These are phyloP conservation scores for Pythium vanterpoolii DNA, from an alignment of 352 stramenopile species.

Conservation along the genomic window DNA sequence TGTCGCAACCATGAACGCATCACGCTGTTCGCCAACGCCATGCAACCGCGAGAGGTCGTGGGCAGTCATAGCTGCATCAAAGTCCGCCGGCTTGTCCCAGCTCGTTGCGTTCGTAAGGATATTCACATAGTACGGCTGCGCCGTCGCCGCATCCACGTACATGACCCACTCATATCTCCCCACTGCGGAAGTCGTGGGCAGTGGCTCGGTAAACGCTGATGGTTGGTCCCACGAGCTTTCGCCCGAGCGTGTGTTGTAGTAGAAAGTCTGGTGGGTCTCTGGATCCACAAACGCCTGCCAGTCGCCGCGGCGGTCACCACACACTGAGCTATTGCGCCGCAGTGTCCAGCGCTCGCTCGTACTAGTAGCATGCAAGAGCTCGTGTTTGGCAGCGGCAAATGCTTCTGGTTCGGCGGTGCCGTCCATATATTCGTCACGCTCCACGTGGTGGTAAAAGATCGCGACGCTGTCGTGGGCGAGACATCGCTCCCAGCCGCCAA, in stretches of 20 bases:
- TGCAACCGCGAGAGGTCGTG: not conserved
- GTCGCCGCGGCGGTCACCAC: slow-evolving; percentile 23
- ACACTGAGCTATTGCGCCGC: slow-evolving; percentile 25
- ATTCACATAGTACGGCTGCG: slow-evolving; percentile 55
- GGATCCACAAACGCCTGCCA: slow-evolving; percentile 68
- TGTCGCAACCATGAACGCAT: not conserved
- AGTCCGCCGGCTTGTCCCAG: slow-evolving; percentile 42
- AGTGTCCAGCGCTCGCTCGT: slow-evolving; percentile 15
- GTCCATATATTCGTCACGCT: slow-evolving; percentile 5
- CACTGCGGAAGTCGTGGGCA: not conserved
- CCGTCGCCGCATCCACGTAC: slow-evolving; percentile 44
- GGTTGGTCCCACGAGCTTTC: slow-evolving; percentile 61
- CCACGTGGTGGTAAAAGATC: slow-evolving; percentile 22
- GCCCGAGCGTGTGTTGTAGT: slow-evolving; percentile 61
- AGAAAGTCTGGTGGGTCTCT: slow-evolving; percentile 51
- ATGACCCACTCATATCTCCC: slow-evolving; percentile 30
- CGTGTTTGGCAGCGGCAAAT: slow-evolving; percentile 14
- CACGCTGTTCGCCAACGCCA: slow-evolving; percentile 8
- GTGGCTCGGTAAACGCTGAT: not conserved
- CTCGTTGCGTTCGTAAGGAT: slow-evolving; percentile 39
- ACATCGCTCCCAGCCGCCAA: slow-evolving; percentile 20
- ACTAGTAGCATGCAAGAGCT: not conserved
- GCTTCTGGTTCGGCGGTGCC: slow-evolving; percentile 2
- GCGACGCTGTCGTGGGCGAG: slow-evolving; percentile 1
- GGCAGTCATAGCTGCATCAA: not conserved